These are phyloP conservation scores for Suhomyces emberorum DNA, from an alignment of 805 yeast genomes.

Conservation along the genomic window DNA sequence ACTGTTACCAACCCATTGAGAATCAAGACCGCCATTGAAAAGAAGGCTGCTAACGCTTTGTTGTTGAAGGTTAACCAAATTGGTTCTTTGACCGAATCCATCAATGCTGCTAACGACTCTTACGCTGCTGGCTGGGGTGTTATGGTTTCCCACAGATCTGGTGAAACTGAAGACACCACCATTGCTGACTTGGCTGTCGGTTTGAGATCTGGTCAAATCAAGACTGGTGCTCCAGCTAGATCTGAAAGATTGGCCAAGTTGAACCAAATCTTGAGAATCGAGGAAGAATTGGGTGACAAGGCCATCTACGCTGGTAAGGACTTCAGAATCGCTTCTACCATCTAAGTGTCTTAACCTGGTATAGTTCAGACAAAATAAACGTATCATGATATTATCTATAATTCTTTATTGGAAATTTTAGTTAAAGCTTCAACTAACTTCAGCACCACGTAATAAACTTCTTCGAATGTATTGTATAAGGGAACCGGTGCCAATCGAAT, in stretches of 20 bases:
- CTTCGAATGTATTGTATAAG: constrained; percentile 72
- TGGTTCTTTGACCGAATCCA: constrained; percentile 94
- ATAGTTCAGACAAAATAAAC: neutral
- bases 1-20: constrained; percentile 97
- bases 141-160: constrained; percentile 99
- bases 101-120: constrained; percentile 94
- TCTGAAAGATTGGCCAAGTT: constrained; percentile 99
- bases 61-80: constrained; percentile 98
- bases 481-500: constrained; percentile 86
- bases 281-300: constrained; percentile 97
- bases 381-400: neutral
- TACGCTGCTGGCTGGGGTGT: constrained; percentile 98
- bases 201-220: constrained; percentile 97
- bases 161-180: constrained; percentile 98
- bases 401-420: neutral
- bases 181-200: constrained; percentile 98
- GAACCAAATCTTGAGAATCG: constrained; percentile 97
- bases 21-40: constrained; percentile 92
- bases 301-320: constrained; percentile 92
- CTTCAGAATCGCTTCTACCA: constrained; percentile 61
- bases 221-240: constrained; percentile 99
- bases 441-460: constrained; percentile 48
- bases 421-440: constrained; percentile 42
- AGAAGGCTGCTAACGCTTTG: constrained; percentile 92
- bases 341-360: constrained; percentile 22